Evolutionary conservation across 257 asterid genomes (phyloP).

Genomic region (Nicotiana noctiflora): DNA sequence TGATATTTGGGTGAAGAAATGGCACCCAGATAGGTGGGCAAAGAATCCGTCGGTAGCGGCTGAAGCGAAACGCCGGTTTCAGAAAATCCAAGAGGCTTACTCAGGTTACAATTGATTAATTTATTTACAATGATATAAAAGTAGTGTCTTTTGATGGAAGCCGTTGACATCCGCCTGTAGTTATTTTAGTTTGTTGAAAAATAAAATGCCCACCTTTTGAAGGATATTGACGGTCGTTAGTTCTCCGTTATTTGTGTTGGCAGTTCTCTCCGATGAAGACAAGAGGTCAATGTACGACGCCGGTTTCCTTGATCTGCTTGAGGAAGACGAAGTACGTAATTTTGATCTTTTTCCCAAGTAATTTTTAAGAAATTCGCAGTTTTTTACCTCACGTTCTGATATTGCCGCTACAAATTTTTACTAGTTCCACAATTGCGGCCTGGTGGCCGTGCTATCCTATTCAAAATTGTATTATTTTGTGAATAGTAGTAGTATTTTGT

Average conservation of each 20-base stretch:
- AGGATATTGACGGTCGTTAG: constrained; percentile 7
- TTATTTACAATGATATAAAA: not conserved
- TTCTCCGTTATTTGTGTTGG: constrained; percentile 15
- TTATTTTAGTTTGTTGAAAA: not conserved
- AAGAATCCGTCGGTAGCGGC: constrained; percentile 62
- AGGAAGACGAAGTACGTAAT: constrained; percentile 69
- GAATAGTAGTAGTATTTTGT: too few species aligned
- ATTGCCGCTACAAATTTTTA: not conserved
- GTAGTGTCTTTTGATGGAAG: not conserved
- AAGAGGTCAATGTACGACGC: constrained; percentile 91
- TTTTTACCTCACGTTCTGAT: not conserved
- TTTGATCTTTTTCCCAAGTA: not conserved
- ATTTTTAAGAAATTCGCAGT: too few species aligned
- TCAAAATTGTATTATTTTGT: not conserved
- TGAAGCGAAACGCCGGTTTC: constrained; percentile 68
- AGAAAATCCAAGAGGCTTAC: constrained; percentile 72
- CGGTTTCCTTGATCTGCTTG: constrained; percentile 77
- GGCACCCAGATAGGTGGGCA: constrained; percentile 84
- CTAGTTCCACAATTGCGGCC: not conserved
- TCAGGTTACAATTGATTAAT: constrained; percentile 32
- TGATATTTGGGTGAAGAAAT: constrained; percentile 31
- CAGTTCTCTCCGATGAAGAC: constrained; percentile 75
- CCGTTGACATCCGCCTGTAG: not conserved
- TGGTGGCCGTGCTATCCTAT: not conserved
- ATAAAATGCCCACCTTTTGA: not conserved